phyloP scores from a whole-genome alignment of 768 basidiomycete genomes.

The Agaricus blazei region DNA sequence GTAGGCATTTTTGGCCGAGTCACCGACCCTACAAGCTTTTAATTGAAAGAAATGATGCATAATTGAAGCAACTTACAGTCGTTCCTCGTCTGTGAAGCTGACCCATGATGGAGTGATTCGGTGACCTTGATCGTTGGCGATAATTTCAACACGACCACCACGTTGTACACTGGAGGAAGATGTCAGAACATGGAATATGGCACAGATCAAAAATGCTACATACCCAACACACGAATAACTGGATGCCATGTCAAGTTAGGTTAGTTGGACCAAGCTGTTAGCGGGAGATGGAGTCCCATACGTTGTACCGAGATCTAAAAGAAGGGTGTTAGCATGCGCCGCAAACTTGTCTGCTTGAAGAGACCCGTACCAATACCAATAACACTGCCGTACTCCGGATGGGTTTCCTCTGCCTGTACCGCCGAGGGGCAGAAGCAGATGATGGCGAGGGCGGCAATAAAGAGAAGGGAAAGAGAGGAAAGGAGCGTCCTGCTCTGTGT shows the following conservation, averaged over 20 bases:
- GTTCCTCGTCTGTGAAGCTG: slow-evolving; percentile 73
- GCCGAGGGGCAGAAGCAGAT: slow-evolving; percentile 64
- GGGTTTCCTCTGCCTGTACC: slow-evolving; percentile 59
- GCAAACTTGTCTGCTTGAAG: background rate
- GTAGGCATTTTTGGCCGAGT: slow-evolving; percentile 94
- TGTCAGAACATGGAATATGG: background rate
- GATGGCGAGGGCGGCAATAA: slow-evolving; percentile 66
- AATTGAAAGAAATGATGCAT: background rate
- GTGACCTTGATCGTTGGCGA: slow-evolving; percentile 86
- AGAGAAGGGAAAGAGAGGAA: slow-evolving; percentile 55
- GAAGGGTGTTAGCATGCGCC: slow-evolving; percentile 9
- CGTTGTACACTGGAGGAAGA: slow-evolving; percentile 60
- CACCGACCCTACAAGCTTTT: slow-evolving; percentile 60
- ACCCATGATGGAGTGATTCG: slow-evolving; percentile 91
- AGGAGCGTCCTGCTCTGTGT: slow-evolving; percentile 48
- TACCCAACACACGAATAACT: slow-evolving; percentile 97
- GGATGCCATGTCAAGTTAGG: slow-evolving; percentile 16
- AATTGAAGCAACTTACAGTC: slow-evolving; percentile 39
- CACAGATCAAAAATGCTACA: slow-evolving; percentile 22
- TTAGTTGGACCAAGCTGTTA: slow-evolving; percentile 13
- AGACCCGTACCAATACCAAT: slow-evolving; percentile 78
- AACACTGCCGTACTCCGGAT: slow-evolving; percentile 83
- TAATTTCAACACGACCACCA: slow-evolving; percentile 83
- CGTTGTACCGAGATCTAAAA: slow-evolving; percentile 86
- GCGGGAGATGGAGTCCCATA: slow-evolving; percentile 26